phyloP scores from a whole-genome alignment of 352 stramenopile species.

The Pythium pectinolyticum region DNA sequence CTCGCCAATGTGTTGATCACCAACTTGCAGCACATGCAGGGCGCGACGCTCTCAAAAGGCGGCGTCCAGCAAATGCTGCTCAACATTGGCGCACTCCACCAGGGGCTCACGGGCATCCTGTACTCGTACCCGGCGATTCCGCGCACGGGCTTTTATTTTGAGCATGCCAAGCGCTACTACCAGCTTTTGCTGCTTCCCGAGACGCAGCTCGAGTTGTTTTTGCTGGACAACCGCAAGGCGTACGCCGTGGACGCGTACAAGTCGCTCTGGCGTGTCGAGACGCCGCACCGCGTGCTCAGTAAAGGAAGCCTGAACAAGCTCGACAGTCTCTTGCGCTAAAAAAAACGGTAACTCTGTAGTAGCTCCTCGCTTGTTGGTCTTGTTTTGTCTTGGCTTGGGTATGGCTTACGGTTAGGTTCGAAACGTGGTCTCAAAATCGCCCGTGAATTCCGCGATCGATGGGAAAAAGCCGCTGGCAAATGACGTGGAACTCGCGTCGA shows the following conservation, averaged over 20 bases:
- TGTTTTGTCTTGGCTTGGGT: too few relatives aligned
- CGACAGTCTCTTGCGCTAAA: conserved; percentile 77
- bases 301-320: conserved; percentile 85
- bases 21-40: conserved; percentile 66
- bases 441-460: conserved; percentile 45
- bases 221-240: conserved; percentile 68
- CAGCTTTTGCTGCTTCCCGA: conserved; percentile 70
- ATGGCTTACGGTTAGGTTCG: conserved; percentile 38
- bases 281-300: conserved; percentile 64
- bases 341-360: too few relatives aligned
- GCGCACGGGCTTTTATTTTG: conserved; percentile 61
- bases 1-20: conserved; percentile 60
- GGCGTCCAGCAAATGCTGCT: conserved; percentile 80
- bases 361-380: too few relatives aligned
- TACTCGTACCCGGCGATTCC: conserved; percentile 65
- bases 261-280: conserved; percentile 74
- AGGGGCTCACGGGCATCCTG: conserved; percentile 66
- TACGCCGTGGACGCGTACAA: conserved; percentile 66
- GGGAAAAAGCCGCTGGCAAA: conserved; percentile 48
- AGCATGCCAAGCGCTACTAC: conserved; percentile 79
- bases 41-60: conserved; percentile 60
- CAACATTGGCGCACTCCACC: conserved; percentile 74
- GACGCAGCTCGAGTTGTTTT: conserved; percentile 76
- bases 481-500: conserved; percentile 41
- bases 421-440: conserved; percentile 47